Evolutionary conservation across 768 basidiomycete genomes (phyloP).

Genomic region (Postia placenta): DNA sequence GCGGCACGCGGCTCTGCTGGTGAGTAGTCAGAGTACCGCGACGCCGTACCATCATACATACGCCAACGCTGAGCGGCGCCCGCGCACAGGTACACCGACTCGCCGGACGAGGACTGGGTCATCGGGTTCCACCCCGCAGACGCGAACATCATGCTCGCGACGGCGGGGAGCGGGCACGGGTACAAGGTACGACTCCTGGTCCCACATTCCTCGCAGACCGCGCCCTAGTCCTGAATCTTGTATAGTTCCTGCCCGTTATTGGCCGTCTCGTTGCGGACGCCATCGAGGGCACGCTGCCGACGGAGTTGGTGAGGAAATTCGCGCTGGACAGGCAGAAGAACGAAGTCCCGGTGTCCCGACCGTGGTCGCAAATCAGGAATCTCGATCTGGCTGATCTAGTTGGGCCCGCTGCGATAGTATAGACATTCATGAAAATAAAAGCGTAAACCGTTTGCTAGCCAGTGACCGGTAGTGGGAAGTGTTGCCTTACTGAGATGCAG

Average conservation of each 20-base stretch:
- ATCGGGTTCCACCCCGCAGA: conserved; percentile 68
- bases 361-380: conserved; percentile 21
- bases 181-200: conserved; percentile 80
- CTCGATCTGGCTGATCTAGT: conserved; percentile 44
- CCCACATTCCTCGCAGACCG: too few species aligned
- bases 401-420: too few species aligned
- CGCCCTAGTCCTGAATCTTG: too few species aligned
- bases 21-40: too few species aligned
- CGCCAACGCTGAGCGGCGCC: conserved; percentile 1
- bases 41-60: conserved; percentile 6
- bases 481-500: too few species aligned
- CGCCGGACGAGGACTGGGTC: conserved; percentile 83
- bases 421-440: too few species aligned
- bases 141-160: conserved; percentile 67
- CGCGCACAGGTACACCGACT: conserved; percentile 75
- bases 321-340: conserved; percentile 42
- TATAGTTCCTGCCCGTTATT: conserved; percentile 81
- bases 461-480: too few species aligned
- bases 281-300: conserved; percentile 57
- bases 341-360: conserved; percentile 4
- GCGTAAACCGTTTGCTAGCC: too few species aligned
- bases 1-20: conserved; percentile 84
- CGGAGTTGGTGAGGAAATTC: conserved; percentile 52
- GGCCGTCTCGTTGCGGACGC: conserved; percentile 72
- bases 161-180: conserved; percentile 84